Conservation (phyloP, 495 filamentous ascomycete species). For the Lichina pygmaea region DNA sequence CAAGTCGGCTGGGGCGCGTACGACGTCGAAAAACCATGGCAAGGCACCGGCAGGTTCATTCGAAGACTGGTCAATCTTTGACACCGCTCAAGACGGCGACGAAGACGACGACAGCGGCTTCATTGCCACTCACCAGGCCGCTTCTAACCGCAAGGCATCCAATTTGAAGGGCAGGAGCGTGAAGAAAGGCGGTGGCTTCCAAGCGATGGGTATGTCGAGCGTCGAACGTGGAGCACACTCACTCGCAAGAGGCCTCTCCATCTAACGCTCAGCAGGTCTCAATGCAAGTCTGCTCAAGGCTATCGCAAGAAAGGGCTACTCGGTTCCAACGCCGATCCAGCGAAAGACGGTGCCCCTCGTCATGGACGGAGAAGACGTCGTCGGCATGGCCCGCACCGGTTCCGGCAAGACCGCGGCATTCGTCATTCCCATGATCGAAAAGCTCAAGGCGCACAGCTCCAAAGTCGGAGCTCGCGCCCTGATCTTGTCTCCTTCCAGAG, state of each 20-base stretch:
- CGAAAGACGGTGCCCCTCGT: conserved; percentile 83
- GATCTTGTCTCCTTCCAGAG: conserved; percentile 72
- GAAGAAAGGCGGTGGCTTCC: conserved; percentile 90
- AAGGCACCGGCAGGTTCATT: conserved; percentile 13
- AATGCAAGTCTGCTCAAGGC: conserved; percentile 60
- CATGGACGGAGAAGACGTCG: conserved; percentile 70
- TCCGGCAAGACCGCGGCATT: conserved; percentile 95
- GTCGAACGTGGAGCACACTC: neutral
- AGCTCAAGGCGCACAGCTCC: conserved; percentile 65
- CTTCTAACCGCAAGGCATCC: conserved; percentile 56
- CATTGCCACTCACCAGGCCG: conserved; percentile 62
- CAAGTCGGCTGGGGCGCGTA: conserved; percentile 4
- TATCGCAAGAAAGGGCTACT: conserved; percentile 79
- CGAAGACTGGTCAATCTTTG: conserved; percentile 6
- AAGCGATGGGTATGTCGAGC: conserved; percentile 48
- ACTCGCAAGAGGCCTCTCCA: neutral
- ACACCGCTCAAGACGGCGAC: conserved; percentile 18
- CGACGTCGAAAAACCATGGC: conserved; percentile 13
- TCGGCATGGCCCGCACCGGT: conserved; percentile 91
- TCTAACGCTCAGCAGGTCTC: conserved; percentile 21
- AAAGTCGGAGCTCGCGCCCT: conserved; percentile 62
- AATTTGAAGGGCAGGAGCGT: conserved; percentile 63
- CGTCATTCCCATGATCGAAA: conserved; percentile 93
- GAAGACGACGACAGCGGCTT: conserved; percentile 25
- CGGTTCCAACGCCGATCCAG: conserved; percentile 89